A percentile compares a stretch with the other conserved stretches of the same genome.
Conservation (phyloP, 2,329 filamentous ascomycete species). For the Fusarium mundagurra region DNA sequence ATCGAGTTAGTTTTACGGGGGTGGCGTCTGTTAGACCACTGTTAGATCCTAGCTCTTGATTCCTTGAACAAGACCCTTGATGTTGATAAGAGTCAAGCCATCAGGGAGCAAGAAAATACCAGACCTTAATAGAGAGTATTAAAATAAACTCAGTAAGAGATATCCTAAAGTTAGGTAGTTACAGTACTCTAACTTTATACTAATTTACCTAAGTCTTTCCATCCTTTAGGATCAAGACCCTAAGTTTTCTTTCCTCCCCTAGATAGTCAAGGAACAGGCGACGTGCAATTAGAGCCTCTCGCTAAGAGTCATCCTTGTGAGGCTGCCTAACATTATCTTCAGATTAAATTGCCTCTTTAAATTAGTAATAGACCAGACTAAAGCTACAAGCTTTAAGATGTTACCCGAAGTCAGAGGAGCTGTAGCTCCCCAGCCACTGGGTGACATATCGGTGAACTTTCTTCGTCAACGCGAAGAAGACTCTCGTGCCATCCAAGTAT, state of each 20-base stretch:
- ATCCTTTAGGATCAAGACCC: neutral
- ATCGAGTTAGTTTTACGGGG: constrained; percentile 2
- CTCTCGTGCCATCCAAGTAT: neutral
- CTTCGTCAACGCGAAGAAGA: neutral
- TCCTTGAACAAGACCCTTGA: neutral
- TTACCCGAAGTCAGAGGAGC: neutral
- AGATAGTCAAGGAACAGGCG: neutral
- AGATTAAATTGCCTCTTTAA: neutral
- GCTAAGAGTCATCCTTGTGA: neutral
- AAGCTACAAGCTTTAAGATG: neutral
- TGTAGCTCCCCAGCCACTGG: neutral
- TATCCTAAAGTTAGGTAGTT: neutral
- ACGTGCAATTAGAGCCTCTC: neutral
- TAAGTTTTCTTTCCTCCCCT: neutral
- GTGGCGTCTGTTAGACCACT: constrained; percentile 1
- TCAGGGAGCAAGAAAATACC: neutral
- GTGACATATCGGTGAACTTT: neutral
- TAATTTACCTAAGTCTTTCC: neutral
- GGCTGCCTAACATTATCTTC: neutral
- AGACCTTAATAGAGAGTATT: too few relatives aligned
- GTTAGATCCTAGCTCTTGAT: constrained; percentile 1
- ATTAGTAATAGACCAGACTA: neutral
- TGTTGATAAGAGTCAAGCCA: neutral
- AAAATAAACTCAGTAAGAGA: neutral
- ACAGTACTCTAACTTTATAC: neutral